Conservation (phyloP, 805 yeast genomes). For the Starmerella bombi region DNA sequence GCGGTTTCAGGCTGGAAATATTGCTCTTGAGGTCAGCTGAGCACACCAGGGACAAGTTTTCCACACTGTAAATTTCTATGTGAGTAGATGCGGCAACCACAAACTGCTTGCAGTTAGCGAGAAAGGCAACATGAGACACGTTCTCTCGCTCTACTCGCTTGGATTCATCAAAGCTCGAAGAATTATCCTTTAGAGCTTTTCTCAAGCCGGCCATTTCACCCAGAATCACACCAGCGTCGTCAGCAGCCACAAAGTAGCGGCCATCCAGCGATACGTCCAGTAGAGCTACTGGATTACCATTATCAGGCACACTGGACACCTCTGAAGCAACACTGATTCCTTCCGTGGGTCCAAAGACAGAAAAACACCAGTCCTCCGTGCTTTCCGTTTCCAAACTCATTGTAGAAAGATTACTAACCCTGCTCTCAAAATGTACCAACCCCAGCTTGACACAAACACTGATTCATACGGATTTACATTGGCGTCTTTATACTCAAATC, state of each 20-base stretch:
- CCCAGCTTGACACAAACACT: not conserved
- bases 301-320: slow-evolving; percentile 1
- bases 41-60: not conserved
- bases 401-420: not conserved
- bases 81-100: slow-evolving; percentile 2
- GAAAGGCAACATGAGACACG: slow-evolving; percentile 4
- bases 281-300: not conserved
- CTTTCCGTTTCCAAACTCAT: slow-evolving; percentile 10
- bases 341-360: slow-evolving; percentile 15
- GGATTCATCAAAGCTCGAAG: not conserved
- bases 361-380: slow-evolving; percentile 22
- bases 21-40: not conserved
- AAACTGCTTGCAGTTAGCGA: slow-evolving; percentile 14
- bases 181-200: not conserved
- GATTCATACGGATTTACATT: not conserved
- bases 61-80: not conserved
- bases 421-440: not conserved
- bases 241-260: slow-evolving; percentile 15
- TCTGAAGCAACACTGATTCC: slow-evolving; percentile 13
- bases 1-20: not conserved
- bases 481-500: too few species aligned
- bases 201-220: slow-evolving; percentile 5
- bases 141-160: not conserved
- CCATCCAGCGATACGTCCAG: slow-evolving; percentile 3
- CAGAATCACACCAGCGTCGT: slow-evolving; percentile 10